These are phyloP conservation scores for Stevia rebaudiana DNA, from an alignment of 140 eudicot species.

Conservation along the genomic window DNA sequence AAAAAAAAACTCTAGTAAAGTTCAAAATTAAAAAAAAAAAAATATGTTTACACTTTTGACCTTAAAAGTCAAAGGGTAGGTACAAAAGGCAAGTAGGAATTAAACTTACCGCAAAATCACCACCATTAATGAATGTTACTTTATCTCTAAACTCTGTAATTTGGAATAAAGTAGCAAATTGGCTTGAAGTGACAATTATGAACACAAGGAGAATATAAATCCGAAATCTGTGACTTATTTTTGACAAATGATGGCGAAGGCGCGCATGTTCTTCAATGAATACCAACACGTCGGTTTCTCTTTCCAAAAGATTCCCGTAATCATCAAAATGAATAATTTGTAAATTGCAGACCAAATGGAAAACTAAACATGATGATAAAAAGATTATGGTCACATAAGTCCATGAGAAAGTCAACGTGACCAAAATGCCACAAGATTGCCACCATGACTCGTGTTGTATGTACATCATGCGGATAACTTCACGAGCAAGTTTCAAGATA, in stretches of 20 bases:
- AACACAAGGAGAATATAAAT: slow-evolving; percentile 62
- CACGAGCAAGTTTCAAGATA: slow-evolving; percentile 56
- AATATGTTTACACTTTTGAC: slow-evolving; percentile 12
- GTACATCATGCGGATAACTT: slow-evolving; percentile 51
- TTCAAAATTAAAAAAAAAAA: background rate
- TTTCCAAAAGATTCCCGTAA: slow-evolving; percentile 60
- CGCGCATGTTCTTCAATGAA: slow-evolving; percentile 75
- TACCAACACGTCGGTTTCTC: slow-evolving; percentile 53
- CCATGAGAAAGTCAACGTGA: slow-evolving; percentile 57
- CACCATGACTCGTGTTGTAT: slow-evolving; percentile 60
- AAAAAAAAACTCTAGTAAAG: background rate
- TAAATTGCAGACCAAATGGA: slow-evolving; percentile 69
- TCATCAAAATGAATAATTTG: slow-evolving; percentile 82
- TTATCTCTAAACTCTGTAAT: slow-evolving; percentile 47
- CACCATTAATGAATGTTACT: slow-evolving; percentile 65
- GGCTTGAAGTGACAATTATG: slow-evolving; percentile 69
- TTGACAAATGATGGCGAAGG: slow-evolving; percentile 54
- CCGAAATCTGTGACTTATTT: slow-evolving; percentile 82
- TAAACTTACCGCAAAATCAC: slow-evolving; percentile 78
- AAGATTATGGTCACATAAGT: slow-evolving; percentile 47
- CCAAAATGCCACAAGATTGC: slow-evolving; percentile 39
- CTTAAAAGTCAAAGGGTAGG: background rate
- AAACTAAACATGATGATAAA: slow-evolving; percentile 61
- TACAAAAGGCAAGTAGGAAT: background rate
- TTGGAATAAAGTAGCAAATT: slow-evolving; percentile 52